Conservation (phyloP, 83 land plant genomes). For the Isoetes engelmannii region DNA sequence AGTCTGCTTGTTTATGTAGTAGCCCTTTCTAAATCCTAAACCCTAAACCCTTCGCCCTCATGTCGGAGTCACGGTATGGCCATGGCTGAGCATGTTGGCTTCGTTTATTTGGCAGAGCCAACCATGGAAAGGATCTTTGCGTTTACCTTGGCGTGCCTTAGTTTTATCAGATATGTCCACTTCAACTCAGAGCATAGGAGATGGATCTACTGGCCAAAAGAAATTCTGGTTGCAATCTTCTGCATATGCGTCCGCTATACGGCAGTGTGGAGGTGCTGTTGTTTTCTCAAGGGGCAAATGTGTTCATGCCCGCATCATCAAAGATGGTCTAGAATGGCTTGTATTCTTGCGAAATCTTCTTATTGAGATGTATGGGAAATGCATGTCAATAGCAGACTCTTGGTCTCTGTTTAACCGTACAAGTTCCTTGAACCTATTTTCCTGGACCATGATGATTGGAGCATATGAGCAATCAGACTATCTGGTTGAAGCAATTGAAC, state of each 20-base stretch:
- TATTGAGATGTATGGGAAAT: slow-evolving; percentile 6
- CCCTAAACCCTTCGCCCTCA: too few species aligned
- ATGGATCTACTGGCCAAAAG: too few species aligned
- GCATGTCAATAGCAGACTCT: not conserved
- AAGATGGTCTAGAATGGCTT: not conserved
- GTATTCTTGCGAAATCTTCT: not conserved
- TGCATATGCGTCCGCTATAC: not conserved
- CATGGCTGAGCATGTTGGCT: too few species aligned
- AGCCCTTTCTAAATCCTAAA: too few species aligned
- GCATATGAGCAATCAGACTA: not conserved
- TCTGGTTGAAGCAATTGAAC: not conserved
- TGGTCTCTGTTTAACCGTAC: not conserved
- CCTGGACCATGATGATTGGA: not conserved
- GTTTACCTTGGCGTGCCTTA: too few species aligned
- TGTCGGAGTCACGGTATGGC: too few species aligned
- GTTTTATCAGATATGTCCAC: too few species aligned
- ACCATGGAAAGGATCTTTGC: too few species aligned
- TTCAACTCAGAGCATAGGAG: too few species aligned
- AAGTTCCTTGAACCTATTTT: not conserved
- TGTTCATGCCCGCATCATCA: not conserved
- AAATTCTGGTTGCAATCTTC: too few species aligned
- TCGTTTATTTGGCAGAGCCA: too few species aligned
- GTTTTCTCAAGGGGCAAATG: not conserved
- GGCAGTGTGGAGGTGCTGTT: not conserved
- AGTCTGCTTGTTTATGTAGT: too few species aligned